A percentile compares a stretch with the other conserved stretches of the same genome.
Evolutionary conservation across 306 rosid species (phyloP).

Genomic region (Quercus gilva): DNA sequence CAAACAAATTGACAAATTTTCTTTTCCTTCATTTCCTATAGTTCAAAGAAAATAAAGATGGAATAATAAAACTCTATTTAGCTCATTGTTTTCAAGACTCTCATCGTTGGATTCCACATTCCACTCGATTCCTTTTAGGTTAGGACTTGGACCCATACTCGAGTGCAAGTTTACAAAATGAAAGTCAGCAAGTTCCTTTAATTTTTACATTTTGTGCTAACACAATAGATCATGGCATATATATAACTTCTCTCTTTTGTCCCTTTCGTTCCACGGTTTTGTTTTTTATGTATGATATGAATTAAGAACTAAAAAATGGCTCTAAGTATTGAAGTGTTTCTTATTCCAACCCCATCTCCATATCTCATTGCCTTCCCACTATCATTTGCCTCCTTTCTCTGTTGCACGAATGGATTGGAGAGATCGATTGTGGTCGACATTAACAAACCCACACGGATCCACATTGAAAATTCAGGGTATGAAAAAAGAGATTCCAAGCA

Average conservation of each 20-base stretch:
- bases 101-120: background rate
- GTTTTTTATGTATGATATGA: slow-evolving; percentile 12
- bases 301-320: background rate
- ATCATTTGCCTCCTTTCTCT: slow-evolving; percentile 41
- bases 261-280: slow-evolving; percentile 15
- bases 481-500: slow-evolving; percentile 27
- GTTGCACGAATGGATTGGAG: slow-evolving; percentile 43
- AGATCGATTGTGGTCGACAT: slow-evolving; percentile 57
- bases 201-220: no score
- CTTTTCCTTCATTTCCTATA: background rate
- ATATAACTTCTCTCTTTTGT: background rate
- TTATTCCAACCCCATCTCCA: slow-evolving; percentile 28
- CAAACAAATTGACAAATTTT: background rate
- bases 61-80: background rate
- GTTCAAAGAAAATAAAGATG: no score
- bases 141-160: background rate
- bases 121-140: background rate
- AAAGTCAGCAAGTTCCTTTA: no score
- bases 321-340: slow-evolving; percentile 18
- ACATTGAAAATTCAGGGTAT: slow-evolving; percentile 26
- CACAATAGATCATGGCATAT: background rate
- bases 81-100: background rate
- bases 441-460: slow-evolving; percentile 22
- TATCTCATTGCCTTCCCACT: slow-evolving; percentile 48
- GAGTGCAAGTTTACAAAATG: background rate